These are phyloP conservation scores for Fusarium longipes DNA, from an alignment of 2,329 filamentous ascomycete species.

Conservation along the genomic window DNA sequence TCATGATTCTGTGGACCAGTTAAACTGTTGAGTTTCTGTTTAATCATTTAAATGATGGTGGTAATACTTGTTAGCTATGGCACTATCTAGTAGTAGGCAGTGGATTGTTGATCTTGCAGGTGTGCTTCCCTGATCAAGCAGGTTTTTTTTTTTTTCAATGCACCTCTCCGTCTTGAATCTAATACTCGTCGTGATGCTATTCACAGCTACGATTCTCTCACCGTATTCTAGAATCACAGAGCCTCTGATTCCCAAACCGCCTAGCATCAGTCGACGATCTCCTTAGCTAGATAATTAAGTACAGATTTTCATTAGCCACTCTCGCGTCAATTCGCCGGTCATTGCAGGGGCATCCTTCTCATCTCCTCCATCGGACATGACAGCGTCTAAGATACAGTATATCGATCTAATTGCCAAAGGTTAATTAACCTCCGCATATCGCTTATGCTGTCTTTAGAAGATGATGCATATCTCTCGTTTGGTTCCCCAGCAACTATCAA, in stretches of 20 bases:
- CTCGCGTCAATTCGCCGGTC: conserved; percentile 31
- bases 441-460: conserved; percentile 1
- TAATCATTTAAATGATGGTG: background rate
- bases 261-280: conserved; percentile 17
- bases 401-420: background rate
- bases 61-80: background rate
- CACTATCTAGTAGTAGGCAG: background rate
- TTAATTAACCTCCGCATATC: background rate
- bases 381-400: background rate
- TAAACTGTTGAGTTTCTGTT: background rate
- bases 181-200: background rate
- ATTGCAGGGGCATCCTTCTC: conserved; percentile 22
- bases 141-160: no score
- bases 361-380: conserved; percentile 2
- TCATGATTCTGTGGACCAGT: conserved; percentile 2
- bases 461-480: background rate
- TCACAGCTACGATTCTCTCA: background rate
- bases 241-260: background rate
- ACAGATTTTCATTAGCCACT: conserved; percentile 27
- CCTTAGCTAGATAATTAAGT: conserved; percentile 1
- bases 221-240: background rate
- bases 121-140: background rate
- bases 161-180: background rate
- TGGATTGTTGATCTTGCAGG: background rate
- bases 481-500: conserved; percentile 25